Percentiles rank a stretch among this genome's conserved stretches.
phyloP scores from a whole-genome alignment of 495 filamentous ascomycete species.

The Chlorociboria aeruginascens region DNA sequence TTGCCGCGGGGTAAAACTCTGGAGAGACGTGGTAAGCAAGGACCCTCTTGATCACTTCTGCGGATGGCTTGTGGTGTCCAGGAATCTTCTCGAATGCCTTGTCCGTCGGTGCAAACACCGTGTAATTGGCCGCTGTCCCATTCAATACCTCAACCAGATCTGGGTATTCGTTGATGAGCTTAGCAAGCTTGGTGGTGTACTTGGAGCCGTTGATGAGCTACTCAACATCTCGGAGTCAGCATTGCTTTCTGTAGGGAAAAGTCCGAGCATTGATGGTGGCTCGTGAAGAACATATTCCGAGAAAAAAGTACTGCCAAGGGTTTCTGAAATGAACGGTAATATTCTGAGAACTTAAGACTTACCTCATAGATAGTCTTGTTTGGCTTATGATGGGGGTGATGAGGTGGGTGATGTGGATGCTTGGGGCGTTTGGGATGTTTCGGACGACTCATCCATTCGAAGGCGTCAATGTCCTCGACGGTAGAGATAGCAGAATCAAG shows the following conservation, averaged over 20 bases:
- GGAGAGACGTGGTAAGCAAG: slow-evolving; percentile 61
- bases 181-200: slow-evolving; percentile 62
- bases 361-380: slow-evolving; percentile 63
- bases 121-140: slow-evolving; percentile 54
- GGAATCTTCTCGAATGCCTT: slow-evolving; percentile 43
- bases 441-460: slow-evolving; percentile 11
- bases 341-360: too few relatives aligned
- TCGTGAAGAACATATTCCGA: too few relatives aligned
- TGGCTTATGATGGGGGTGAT: slow-evolving; percentile 19
- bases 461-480: slow-evolving; percentile 19
- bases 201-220: slow-evolving; percentile 54
- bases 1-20: slow-evolving; percentile 45
- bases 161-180: slow-evolving; percentile 55
- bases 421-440: slow-evolving; percentile 20
- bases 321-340: too few relatives aligned
- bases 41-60: slow-evolving; percentile 51
- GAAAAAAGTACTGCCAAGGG: too few relatives aligned
- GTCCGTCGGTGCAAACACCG: slow-evolving; percentile 71
- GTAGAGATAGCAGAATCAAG: slow-evolving; percentile 16
- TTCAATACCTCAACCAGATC: slow-evolving; percentile 62
- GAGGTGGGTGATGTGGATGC: slow-evolving; percentile 13
- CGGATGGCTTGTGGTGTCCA: slow-evolving; percentile 40
- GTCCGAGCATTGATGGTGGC: too few relatives aligned
- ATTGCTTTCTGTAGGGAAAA: too few relatives aligned
- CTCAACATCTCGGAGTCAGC: too few relatives aligned